phyloP scores from a whole-genome alignment of 495 filamentous ascomycete genomes.

The Hypoxylon lenormandii region DNA sequence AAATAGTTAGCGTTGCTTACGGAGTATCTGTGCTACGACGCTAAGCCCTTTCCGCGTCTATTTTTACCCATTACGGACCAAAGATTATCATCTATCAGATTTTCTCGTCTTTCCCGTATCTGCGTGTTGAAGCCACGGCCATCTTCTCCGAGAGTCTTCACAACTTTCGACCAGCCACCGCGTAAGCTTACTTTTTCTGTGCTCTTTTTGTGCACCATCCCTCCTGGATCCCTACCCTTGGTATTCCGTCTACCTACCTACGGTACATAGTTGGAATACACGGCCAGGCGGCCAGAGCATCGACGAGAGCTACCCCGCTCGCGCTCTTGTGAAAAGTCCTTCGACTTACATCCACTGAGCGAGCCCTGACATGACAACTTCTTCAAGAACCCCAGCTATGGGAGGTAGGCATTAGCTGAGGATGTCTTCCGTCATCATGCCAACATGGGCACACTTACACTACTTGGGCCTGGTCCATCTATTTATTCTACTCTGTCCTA shows the following conservation, averaged over 20 bases:
- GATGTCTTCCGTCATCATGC: neutral
- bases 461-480: neutral
- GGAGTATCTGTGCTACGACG: conserved; percentile 16
- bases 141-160: neutral
- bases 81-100: neutral
- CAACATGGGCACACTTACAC: neutral
- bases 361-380: too few relatives aligned
- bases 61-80: conserved; percentile 2
- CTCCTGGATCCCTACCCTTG: neutral
- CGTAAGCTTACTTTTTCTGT: conserved; percentile 6
- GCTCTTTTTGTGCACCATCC: neutral
- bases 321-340: too few relatives aligned
- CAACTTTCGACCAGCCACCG: neutral
- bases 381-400: too few relatives aligned
- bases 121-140: neutral
- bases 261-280: too few relatives aligned
- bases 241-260: neutral
- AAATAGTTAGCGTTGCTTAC: conserved; percentile 28
- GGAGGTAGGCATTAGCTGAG: neutral
- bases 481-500: neutral
- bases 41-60: conserved; percentile 27
- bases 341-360: too few relatives aligned
- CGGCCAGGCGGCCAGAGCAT: too few relatives aligned
- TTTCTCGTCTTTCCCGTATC: neutral
- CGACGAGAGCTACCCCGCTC: too few relatives aligned